phyloP scores from a whole-genome alignment of 352 stramenopile species.

The Pythium graminicola region DNA sequence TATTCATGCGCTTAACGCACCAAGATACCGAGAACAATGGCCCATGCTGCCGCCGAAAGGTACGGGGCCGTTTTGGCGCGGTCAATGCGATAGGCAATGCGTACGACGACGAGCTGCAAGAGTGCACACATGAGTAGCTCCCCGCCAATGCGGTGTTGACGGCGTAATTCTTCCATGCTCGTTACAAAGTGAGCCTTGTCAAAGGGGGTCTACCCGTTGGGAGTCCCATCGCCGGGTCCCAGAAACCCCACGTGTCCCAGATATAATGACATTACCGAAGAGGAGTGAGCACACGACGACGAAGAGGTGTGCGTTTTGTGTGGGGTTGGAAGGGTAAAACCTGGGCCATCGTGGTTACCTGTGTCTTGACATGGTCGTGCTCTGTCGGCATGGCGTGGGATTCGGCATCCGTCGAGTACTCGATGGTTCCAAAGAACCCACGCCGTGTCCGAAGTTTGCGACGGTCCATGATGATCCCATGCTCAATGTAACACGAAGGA shows the following conservation, averaged over 20 bases:
- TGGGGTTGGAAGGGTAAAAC: too few relatives aligned
- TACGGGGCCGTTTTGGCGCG: conserved; percentile 28
- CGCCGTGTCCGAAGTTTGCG: conserved; percentile 15
- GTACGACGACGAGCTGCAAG: conserved; percentile 43
- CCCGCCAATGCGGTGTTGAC: conserved; percentile 31
- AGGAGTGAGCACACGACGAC: too few relatives aligned
- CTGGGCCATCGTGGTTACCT: too few relatives aligned
- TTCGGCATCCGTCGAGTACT: conserved; percentile 12
- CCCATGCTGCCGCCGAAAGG: conserved; percentile 44
- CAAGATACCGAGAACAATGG: conserved; percentile 43
- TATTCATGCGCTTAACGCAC: conserved; percentile 15
- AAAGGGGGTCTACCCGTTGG: too few relatives aligned
- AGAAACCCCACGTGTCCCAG: too few relatives aligned
- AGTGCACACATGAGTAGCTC: conserved; percentile 44
- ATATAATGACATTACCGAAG: too few relatives aligned
- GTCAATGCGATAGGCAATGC: conserved; percentile 55
- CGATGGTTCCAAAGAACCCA: conserved; percentile 20
- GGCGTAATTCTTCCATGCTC: conserved; percentile 18
- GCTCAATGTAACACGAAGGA: conserved; percentile 16
- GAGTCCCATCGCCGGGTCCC: too few relatives aligned
- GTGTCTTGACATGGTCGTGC: neutral
- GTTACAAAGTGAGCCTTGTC: too few relatives aligned
- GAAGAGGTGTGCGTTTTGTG: too few relatives aligned
- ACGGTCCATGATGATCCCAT: conserved; percentile 21
- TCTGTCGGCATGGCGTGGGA: conserved; percentile 7